Base-by-base conservation (phyloP, 352 stramenopile species). In the Thraustochytrium sp. region DNA sequence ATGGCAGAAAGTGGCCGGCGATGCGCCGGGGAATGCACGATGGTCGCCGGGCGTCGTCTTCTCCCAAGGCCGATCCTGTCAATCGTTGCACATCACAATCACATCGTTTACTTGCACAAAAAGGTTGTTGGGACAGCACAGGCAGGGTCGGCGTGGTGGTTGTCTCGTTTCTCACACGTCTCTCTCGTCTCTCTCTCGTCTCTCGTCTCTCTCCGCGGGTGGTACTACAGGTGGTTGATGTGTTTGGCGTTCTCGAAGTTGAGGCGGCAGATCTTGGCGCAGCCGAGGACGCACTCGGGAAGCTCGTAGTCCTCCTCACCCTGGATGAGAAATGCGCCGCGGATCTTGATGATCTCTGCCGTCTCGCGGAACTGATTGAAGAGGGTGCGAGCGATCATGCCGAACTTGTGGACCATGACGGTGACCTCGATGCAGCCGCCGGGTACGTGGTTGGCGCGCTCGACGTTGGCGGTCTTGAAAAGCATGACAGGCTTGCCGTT, bases 271-370 rank as follows among this genome's bases (percentile, higher is more conserved):
- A 86, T 42, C 40, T 42, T 84, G 54, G 42, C 82, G 38, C 21
- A 76, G 9, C 76, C 83, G 40, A 86, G 44, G 16, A 86, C 34
- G 62, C 37, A 84, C 38, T 86, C 83, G 13, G 83, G 83, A 36
- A 86, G 82, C 49, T 86, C 83, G 23, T 62, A 63, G 38, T 86
- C 83, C 46, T 76, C 44, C 44, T 83, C 48, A n/a, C 77, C 84
- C 44, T 86, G 77, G 29, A 86, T 85, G 54, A 78, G 75, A 84
- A 86, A 86, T 2, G 63, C 83, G 18, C 38, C 53, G 18, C 44
- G 36, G 34, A 86, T 80, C 31, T 72, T 68, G 34, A 80, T 51
- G 31, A 21, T 51, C 5, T 46, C 36, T 0, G 68, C n/a, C 16
- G 31, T 80, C 53, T 80, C 68, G 23, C 40, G 31, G 16, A 80